Conservation (phyloP, 805 yeast genomes). For the Komagataella populi region DNA sequence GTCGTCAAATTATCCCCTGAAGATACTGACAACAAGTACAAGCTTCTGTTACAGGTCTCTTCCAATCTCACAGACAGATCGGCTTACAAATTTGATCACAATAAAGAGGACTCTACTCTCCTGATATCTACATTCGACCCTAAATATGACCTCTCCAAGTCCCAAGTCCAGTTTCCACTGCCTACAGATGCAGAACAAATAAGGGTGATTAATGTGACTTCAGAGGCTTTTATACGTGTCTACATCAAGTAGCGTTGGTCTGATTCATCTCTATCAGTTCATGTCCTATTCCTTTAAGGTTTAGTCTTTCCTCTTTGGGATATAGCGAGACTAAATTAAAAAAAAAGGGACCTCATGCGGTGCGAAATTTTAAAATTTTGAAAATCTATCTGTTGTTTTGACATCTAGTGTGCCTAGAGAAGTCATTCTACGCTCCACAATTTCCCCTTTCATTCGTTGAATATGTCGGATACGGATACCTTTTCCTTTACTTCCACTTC, state of each 20-base stretch:
- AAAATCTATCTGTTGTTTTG: too few species aligned
- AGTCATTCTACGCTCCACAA: background rate
- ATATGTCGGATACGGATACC: background rate
- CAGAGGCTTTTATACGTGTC: background rate
- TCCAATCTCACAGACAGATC: conserved; percentile 18
- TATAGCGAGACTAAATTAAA: background rate
- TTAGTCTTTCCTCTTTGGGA: background rate
- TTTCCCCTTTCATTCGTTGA: background rate
- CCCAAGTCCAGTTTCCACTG: conserved; percentile 20
- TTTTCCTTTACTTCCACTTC: background rate
- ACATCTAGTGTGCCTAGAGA: background rate
- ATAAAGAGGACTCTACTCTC: conserved; percentile 15
- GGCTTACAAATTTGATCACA: conserved; percentile 20
- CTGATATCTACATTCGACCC: conserved; percentile 16
- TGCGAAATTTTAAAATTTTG: too few species aligned
- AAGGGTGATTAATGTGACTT: background rate
- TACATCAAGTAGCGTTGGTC: background rate
- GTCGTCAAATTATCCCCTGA: conserved; percentile 11
- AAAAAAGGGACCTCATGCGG: background rate
- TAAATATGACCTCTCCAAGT: conserved; percentile 8
- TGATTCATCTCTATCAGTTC: background rate
- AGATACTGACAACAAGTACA: conserved; percentile 8
- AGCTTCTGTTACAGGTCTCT: conserved; percentile 7
- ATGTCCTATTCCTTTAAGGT: too few species aligned
- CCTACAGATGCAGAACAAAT: conserved; percentile 6